phyloP scores from a whole-genome alignment of 371 early-diverging fungal species.

The Fennellomyces sp. region DNA sequence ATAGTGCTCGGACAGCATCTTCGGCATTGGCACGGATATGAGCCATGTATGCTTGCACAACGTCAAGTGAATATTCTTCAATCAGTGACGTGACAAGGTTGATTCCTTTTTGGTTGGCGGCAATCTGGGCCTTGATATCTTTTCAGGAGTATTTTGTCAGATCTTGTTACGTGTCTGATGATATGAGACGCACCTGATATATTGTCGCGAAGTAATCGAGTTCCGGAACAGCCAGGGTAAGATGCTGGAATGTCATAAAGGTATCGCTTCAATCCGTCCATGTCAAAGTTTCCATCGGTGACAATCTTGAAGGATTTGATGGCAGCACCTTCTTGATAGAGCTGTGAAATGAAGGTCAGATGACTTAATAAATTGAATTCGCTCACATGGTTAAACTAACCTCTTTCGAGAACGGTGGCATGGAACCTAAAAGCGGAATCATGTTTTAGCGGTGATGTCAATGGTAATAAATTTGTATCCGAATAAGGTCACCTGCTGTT shows the following conservation, averaged over 20 bases:
- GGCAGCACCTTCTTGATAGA: conserved; percentile 95
- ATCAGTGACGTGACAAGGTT: conserved; percentile 80
- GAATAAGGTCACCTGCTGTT: conserved; percentile 57
- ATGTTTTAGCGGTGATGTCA: neutral
- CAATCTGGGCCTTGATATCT: conserved; percentile 94
- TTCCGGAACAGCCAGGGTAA: conserved; percentile 87
- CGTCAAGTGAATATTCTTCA: conserved; percentile 80
- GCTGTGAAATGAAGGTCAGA: conserved; percentile 12
- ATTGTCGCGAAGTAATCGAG: conserved; percentile 85
- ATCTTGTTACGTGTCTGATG: neutral
- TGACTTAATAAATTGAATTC: neutral
- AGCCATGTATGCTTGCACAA: conserved; percentile 93
- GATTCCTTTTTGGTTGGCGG: conserved; percentile 96
- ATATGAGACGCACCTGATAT: conserved; percentile 57
- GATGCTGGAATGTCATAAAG: conserved; percentile 82
- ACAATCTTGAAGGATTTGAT: conserved; percentile 91
- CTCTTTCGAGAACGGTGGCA: conserved; percentile 86
- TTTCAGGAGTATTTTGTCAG: neutral
- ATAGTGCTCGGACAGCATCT: conserved; percentile 77
- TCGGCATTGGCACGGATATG: conserved; percentile 88
- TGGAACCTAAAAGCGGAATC: conserved; percentile 49
- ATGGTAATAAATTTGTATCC: conserved; percentile 1
- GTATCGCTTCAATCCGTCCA: conserved; percentile 70
- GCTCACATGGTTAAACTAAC: conserved; percentile 6
- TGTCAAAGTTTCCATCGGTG: conserved; percentile 76